Base-by-base conservation (phyloP, 306 rosid genomes). In the Arachis hypogaea region DNA sequence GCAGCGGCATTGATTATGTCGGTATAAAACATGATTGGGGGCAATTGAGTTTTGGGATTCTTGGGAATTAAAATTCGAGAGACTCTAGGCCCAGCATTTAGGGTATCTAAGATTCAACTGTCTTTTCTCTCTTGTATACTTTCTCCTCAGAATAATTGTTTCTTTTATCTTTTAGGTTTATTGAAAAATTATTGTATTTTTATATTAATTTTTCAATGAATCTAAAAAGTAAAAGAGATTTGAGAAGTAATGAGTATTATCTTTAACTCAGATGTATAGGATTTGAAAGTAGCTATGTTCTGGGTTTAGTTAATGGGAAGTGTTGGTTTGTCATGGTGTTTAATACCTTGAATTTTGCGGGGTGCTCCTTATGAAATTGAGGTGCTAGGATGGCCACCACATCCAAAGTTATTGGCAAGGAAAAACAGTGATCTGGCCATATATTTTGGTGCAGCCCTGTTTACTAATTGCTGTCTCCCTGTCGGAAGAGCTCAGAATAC, bases 91-190 rank as follows among this genome's bases (percentile, higher is more conserved):
- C 33, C 45, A 3, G 18, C 59, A 11, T 59, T 63, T 44, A 5
- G 61, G 61, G 29, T n/a, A 59, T 22, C 28, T 9, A 6, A 75
- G 60, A 68, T 74, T 80, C 67, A 57, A 40, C 62, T 61, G 11
- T 68, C 8, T 16, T 22, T 22, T 22, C 28, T 1, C 28, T 22
- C 28, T 22, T 22, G 28, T 22, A 22, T 22, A 22, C 28, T 22
- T 22, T 22, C 28, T 22, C 28, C 28, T 22, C 28, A 22, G 28
- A 22, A 22, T 22, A 22, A 22, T 22, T 22, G 28, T 22, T 22
- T 22, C 28, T 22, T 22, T 22, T 22, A 22, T 22, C 28, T 22
- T 22, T 22, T 22, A 22, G 28, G 28, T 22, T 22, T 22, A 22
- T 22, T 22, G 28, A 22, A 22, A 22, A 22, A 22, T 22, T 22